phyloP scores from a whole-genome alignment of 1,284 basidiomycete species.

The Rhodotorula sp. region DNA sequence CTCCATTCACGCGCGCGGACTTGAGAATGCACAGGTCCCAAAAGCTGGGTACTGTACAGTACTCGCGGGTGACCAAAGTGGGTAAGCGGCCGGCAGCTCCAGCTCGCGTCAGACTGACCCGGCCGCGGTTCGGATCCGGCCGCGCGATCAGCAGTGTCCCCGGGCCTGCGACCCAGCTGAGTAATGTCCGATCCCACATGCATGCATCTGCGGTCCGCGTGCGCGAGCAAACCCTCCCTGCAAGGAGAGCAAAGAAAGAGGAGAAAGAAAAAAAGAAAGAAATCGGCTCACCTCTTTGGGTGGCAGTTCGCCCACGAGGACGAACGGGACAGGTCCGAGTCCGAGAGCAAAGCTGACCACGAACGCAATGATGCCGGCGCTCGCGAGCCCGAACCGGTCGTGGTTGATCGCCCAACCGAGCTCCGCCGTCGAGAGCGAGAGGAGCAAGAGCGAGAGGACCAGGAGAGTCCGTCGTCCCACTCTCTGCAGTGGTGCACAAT shows the following conservation, averaged over 20 bases:
- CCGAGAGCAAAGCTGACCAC: conserved; percentile 50
- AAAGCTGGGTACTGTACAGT: no score
- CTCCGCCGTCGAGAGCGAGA: conserved; percentile 46
- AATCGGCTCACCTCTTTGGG: conserved; percentile 36
- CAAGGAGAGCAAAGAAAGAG: no score
- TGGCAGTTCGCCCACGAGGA: conserved; percentile 51
- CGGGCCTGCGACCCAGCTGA: no score
- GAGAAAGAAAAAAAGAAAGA: background rate
- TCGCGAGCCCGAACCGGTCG: conserved; percentile 42
- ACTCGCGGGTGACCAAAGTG: no score
- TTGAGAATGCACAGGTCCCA: no score
- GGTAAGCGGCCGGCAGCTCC: no score
- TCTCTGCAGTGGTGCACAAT: conserved; percentile 26
- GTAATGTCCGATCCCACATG: no score
- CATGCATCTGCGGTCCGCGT: no score
- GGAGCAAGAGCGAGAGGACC: conserved; percentile 42
- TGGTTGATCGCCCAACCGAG: conserved; percentile 47
- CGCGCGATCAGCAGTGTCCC: background rate
- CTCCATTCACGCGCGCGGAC: no score
- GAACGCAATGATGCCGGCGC: conserved; percentile 48
- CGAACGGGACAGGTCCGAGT: conserved; percentile 51
- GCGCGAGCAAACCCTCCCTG: no score
- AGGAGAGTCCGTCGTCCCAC: conserved; percentile 48
- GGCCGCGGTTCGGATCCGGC: background rate
- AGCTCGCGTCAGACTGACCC: no score